Conservation (phyloP, 2,329 filamentous ascomycete genomes). For the Paecilomyces sp. region DNA sequence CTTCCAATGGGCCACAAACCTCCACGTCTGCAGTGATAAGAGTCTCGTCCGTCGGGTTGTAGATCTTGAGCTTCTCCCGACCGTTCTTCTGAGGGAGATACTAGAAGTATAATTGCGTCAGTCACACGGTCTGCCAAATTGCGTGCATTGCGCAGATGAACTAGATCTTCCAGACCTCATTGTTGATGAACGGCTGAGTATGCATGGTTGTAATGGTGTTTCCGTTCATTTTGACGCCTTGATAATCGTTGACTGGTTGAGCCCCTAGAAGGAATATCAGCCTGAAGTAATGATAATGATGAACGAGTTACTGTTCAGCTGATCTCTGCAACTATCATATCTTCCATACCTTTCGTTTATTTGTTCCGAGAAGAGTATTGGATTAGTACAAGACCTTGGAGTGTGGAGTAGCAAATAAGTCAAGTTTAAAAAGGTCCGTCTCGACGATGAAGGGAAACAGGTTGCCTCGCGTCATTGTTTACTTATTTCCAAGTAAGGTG, state of each 20-base stretch:
- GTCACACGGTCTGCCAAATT: not conserved
- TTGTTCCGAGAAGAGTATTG: no score
- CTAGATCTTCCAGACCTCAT: not conserved
- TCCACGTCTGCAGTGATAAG: not conserved
- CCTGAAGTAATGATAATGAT: no score
- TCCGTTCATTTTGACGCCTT: not conserved
- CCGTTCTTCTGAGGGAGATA: not conserved
- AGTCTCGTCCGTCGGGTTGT: constrained; percentile 3
- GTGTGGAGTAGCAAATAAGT: not conserved
- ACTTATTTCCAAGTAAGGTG: not conserved
- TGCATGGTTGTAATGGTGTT: not conserved
- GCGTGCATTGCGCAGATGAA: not conserved
- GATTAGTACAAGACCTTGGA: not conserved
- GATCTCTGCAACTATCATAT: not conserved
- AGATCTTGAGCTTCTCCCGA: not conserved
- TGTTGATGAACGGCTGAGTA: not conserved
- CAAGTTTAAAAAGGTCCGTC: not conserved
- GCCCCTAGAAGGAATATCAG: not conserved
- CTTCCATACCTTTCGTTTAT: not conserved
- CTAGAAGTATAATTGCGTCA: not conserved
- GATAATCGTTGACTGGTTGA: not conserved
- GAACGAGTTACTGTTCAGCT: no score
- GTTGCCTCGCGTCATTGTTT: not conserved
- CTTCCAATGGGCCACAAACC: constrained; percentile 1
- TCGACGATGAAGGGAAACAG: not conserved